These are phyloP conservation scores for Roridomyces roridus DNA, from an alignment of 768 basidiomycete genomes.

Conservation along the genomic window DNA sequence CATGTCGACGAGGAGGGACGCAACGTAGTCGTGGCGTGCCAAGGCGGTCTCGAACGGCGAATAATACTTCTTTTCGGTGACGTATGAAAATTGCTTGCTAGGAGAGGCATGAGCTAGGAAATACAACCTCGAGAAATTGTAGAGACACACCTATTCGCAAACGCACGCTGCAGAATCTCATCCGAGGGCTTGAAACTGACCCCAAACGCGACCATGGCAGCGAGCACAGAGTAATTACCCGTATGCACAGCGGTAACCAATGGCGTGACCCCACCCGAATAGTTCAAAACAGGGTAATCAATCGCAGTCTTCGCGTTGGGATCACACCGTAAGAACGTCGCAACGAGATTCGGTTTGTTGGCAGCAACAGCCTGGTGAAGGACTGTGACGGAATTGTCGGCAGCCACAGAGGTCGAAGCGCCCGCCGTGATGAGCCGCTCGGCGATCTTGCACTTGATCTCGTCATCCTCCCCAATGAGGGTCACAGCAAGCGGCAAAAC, in stretches of 20 bases:
- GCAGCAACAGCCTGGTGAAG: slow-evolving; percentile 45
- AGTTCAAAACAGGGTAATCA: slow-evolving; percentile 42
- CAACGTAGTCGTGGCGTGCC: slow-evolving; percentile 40
- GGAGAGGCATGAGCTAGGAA: neutral
- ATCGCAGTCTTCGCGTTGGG: slow-evolving; percentile 44
- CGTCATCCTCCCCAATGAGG: slow-evolving; percentile 47
- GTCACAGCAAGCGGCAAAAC: slow-evolving; percentile 46
- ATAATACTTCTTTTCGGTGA: slow-evolving; percentile 33
- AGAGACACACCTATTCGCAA: slow-evolving; percentile 38
- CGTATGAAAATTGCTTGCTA: slow-evolving; percentile 25
- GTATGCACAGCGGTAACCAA: slow-evolving; percentile 42
- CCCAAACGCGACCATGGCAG: slow-evolving; percentile 45
- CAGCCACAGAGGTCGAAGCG: slow-evolving; percentile 48
- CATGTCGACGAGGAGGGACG: slow-evolving; percentile 43
- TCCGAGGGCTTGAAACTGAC: slow-evolving; percentile 41
- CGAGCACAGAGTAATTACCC: slow-evolving; percentile 41
- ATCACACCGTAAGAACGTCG: slow-evolving; percentile 48
- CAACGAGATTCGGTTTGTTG: slow-evolving; percentile 44
- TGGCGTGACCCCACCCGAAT: slow-evolving; percentile 39
- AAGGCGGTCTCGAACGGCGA: slow-evolving; percentile 47
- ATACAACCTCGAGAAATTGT: too few species aligned
- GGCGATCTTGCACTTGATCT: slow-evolving; percentile 44
- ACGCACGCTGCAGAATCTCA: slow-evolving; percentile 42
- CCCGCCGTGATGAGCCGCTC: slow-evolving; percentile 47
- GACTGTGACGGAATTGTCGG: slow-evolving; percentile 44